A percentile compares a stretch with the other conserved stretches of the same genome.
phyloP scores from a whole-genome alignment of 2,329 filamentous ascomycete genomes.

The Parastagonospora nodorum region DNA sequence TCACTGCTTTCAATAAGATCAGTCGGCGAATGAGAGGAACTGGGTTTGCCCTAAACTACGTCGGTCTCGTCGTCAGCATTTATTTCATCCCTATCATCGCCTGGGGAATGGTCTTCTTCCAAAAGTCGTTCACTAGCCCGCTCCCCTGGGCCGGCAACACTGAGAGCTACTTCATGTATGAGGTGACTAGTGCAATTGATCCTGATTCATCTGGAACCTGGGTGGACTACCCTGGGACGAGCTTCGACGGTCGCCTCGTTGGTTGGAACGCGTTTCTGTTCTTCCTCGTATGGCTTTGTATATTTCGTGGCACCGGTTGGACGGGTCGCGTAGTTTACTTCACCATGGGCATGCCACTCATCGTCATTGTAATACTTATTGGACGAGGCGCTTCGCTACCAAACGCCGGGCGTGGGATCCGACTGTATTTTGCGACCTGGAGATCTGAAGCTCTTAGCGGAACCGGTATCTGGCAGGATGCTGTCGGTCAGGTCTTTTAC shows the following conservation, averaged over 20 bases:
- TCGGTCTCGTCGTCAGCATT: slow-evolving; percentile 12
- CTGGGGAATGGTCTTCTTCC: slow-evolving; percentile 23
- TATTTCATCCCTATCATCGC: slow-evolving; percentile 20
- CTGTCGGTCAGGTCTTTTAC: slow-evolving; percentile 58
- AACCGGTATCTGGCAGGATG: slow-evolving; percentile 58
- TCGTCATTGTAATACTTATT: slow-evolving; percentile 14
- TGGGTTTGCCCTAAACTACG: slow-evolving; percentile 5
- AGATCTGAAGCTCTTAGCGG: slow-evolving; percentile 2
- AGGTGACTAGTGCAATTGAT: background rate
- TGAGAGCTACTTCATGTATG: slow-evolving; percentile 8
- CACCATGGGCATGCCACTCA: slow-evolving; percentile 26
- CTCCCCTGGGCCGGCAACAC: slow-evolving; percentile 17
- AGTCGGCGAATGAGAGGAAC: slow-evolving; percentile 20
- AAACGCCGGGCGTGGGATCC: slow-evolving; percentile 11
- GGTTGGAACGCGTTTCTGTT: slow-evolving; percentile 4
- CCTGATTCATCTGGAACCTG: background rate
- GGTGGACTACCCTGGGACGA: background rate
- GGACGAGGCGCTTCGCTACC: slow-evolving; percentile 17
- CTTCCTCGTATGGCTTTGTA: slow-evolving; percentile 14
- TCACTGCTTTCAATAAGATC: slow-evolving; percentile 24
- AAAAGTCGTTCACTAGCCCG: slow-evolving; percentile 13
- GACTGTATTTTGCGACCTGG: slow-evolving; percentile 17
- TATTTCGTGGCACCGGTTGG: slow-evolving; percentile 23
- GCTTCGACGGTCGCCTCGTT: background rate
- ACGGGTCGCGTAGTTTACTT: slow-evolving; percentile 26